Base-by-base conservation (phyloP, 306 rosid species). In the Lathyrus aphaca region DNA sequence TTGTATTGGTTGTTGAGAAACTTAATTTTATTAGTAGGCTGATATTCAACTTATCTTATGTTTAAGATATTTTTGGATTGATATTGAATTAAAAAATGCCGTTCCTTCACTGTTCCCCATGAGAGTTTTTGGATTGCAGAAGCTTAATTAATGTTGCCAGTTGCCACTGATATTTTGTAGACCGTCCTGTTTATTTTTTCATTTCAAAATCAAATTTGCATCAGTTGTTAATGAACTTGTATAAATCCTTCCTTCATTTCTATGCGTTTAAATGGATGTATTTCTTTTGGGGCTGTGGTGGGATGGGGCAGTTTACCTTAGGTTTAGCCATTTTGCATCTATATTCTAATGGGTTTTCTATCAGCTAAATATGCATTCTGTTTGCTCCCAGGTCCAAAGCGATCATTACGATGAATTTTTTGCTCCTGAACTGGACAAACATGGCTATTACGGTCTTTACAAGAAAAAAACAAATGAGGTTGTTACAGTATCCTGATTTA, bases 381-480 rank as follows among this genome's bases (percentile, higher is more conserved):
- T 55, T 66, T 15, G 51, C 5, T 50, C 25, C 8, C 89, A 95
- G 99, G 96, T 95, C 79, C 99, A 91, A 80, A 91, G 82, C 38
- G 95, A 91, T 74, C 99, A 91, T 72, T 95, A 84, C 11, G 95
- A 91, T 42, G 99, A 95, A 38, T 95, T 87, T 82, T 95, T 91
- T 35, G 79, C 95, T 15, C 97, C 99, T 23, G 99, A 95, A 86
- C 85, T 95, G 76, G 97, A 95, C 82, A 95, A 95, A 81, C 99
- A 95, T 79, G 97, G 99, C 50, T 95, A 91, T 81, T 84, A 84
- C 62, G 99, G 97, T 46, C 82, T 91, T 61, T 95, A 89, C 67
- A 95, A 91, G 86, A 95, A 84, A 74, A 95, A 95, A 82, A 95
- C 99, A 27, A 91, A 84, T 19, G 99, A 95, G 99, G 97, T 91